These are phyloP conservation scores for Lasiosphaeris hirsuta DNA, from an alignment of 495 filamentous ascomycete genomes.

Conservation along the genomic window DNA sequence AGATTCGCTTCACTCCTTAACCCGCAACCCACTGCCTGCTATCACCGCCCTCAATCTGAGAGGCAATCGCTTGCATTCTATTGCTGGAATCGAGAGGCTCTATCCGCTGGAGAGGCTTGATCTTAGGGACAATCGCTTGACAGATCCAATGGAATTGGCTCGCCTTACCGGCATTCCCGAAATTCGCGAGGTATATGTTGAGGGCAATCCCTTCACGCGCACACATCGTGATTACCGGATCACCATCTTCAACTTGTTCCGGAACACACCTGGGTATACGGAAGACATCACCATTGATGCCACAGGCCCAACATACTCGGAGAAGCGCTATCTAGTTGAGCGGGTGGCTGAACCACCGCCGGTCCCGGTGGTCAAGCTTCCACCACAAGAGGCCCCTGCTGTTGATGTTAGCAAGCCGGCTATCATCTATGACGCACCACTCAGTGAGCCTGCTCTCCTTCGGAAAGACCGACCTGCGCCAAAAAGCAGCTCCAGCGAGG, in stretches of 20 bases:
- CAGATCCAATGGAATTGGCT: conserved; percentile 86
- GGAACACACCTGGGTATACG: conserved; percentile 82
- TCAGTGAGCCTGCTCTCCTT: conserved; percentile 43
- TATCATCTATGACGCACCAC: conserved; percentile 48
- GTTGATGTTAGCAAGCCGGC: conserved; percentile 62
- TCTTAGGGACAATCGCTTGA: conserved; percentile 84
- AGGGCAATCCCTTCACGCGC: conserved; percentile 84
- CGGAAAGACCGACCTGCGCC: conserved; percentile 49
- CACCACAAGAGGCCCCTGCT: conserved; percentile 54
- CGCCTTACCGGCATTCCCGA: conserved; percentile 87
- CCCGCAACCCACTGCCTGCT: conserved; percentile 81
- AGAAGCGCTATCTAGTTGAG: conserved; percentile 82
- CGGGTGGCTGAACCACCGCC: conserved; percentile 68
- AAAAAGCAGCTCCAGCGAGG: conserved; percentile 46
- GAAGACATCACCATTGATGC: conserved; percentile 90
- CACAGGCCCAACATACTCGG: conserved; percentile 72
- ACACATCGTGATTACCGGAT: conserved; percentile 82
- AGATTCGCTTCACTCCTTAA: conserved; percentile 83
- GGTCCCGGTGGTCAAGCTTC: conserved; percentile 71
- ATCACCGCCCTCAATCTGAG: conserved; percentile 92
- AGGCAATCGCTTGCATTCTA: conserved; percentile 79
- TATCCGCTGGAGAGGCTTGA: conserved; percentile 86
- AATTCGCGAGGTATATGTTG: conserved; percentile 86
- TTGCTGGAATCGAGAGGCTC: conserved; percentile 87
- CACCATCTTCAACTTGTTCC: conserved; percentile 94